phyloP scores from a whole-genome alignment of 495 filamentous ascomycete species.

The Penicillium lagena region DNA sequence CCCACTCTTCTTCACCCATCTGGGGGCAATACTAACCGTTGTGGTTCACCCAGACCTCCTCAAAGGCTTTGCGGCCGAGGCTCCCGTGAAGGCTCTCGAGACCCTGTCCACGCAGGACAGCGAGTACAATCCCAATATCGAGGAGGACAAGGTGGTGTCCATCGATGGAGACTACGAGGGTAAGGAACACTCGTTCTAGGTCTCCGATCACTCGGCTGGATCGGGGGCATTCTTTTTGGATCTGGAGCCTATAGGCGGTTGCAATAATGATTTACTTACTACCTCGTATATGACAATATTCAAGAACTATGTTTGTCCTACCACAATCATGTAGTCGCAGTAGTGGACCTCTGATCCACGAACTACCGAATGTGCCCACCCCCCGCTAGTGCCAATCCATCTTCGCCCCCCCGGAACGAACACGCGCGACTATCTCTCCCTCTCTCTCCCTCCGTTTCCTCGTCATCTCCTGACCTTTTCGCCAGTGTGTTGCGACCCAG shows the following conservation, averaged over 20 bases:
- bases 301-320: no score
- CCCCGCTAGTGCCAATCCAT: conserved; percentile 6
- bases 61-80: conserved; percentile 70
- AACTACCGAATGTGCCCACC: neutral
- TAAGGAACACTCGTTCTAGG: conserved; percentile 1
- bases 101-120: conserved; percentile 59
- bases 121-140: conserved; percentile 61
- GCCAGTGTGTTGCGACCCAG: neutral
- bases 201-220: conserved; percentile 6
- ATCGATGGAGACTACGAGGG: conserved; percentile 23
- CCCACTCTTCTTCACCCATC: neutral
- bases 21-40: conserved; percentile 5
- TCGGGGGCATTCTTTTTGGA: neutral
- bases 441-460: neutral
- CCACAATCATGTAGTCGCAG: no score
- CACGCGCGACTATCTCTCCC: conserved; percentile 1
- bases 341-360: no score
- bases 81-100: conserved; percentile 60
- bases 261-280: no score
- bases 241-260: no score
- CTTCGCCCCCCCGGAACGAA: neutral
- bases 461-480: no score
- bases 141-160: conserved; percentile 65
- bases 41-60: conserved; percentile 35
- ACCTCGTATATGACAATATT: neutral